phyloP scores from a whole-genome alignment of 805 yeast species.

The Starmerella kuoi region DNA sequence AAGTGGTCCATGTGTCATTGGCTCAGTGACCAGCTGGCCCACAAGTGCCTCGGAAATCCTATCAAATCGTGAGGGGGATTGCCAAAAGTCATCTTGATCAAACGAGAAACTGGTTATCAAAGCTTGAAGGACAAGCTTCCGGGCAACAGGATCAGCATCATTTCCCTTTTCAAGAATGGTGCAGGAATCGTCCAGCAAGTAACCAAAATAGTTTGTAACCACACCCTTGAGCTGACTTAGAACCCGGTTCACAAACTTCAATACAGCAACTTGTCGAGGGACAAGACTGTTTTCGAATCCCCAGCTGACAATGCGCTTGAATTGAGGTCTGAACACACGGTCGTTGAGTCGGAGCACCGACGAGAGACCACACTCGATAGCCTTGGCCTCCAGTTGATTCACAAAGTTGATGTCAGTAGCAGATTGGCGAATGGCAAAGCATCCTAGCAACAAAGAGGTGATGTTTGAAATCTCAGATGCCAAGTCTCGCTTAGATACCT shows the following conservation, averaged over 20 bases:
- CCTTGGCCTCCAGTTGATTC: conserved; percentile 66
- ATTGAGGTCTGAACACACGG: conserved; percentile 82
- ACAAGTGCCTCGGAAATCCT: conserved; percentile 50
- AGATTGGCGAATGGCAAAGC: conserved; percentile 47
- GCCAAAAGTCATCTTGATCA: conserved; percentile 94
- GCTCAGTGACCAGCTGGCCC: conserved; percentile 48
- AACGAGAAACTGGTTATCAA: conserved; percentile 70
- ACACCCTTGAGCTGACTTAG: conserved; percentile 77
- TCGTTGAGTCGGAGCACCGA: conserved; percentile 88
- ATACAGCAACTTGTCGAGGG: conserved; percentile 57
- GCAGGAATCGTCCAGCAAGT: conserved; percentile 63
- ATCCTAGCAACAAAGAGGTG: conserved; percentile 51
- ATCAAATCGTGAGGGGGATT: conserved; percentile 72
- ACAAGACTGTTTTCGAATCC: conserved; percentile 49
- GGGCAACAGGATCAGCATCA: conserved; percentile 32
- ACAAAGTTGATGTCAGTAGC: conserved; percentile 23
- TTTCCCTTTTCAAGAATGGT: conserved; percentile 5
- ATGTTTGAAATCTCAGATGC: conserved; percentile 56
- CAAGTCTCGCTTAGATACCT: conserved; percentile 61
- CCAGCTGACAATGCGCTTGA: conserved; percentile 81
- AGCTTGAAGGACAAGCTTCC: conserved; percentile 62
- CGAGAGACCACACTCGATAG: conserved; percentile 58
- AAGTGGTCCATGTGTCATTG: conserved; percentile 63
- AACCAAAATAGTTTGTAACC: conserved; percentile 77
- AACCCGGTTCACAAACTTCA: conserved; percentile 71